Conservation (phyloP, 2,329 filamentous ascomycete genomes). For the Diaporthe destruens region DNA sequence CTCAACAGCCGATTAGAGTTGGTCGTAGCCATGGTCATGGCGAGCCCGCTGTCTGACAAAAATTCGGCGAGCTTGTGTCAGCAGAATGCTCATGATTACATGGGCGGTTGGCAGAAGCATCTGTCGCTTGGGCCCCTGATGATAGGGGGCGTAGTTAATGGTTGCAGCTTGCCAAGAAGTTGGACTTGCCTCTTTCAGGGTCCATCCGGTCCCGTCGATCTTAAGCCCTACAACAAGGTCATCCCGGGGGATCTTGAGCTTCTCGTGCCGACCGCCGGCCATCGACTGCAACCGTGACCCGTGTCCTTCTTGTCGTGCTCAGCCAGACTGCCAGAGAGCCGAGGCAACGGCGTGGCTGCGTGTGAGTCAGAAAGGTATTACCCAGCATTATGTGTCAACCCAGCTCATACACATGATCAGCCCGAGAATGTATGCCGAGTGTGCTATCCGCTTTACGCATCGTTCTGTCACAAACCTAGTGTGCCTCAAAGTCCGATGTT, state of each 20-base stretch:
- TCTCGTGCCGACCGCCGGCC: constrained; percentile 25
- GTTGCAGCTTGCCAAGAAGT: constrained; percentile 13
- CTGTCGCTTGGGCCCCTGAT: constrained; percentile 1
- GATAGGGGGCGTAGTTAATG: constrained; percentile 15
- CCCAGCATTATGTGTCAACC: constrained; percentile 4
- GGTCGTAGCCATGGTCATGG: too few relatives aligned
- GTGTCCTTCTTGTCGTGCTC: not conserved
- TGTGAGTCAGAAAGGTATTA: not conserved
- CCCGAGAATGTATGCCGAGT: not conserved
- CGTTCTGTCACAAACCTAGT: constrained; percentile 4
- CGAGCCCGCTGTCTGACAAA: not conserved
- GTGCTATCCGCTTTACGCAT: not conserved
- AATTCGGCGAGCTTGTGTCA: not conserved
- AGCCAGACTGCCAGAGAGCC: not conserved
- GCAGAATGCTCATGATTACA: not conserved
- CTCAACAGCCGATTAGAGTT: not conserved
- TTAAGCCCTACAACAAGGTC: constrained; percentile 6
- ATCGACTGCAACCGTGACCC: constrained; percentile 7
- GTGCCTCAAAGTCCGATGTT: not conserved
- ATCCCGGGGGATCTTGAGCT: constrained; percentile 10
- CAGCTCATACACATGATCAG: constrained; percentile 2
- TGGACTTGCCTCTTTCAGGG: constrained; percentile 20
- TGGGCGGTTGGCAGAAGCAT: not conserved
- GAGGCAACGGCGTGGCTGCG: not conserved
- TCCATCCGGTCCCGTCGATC: constrained; percentile 16